Percentiles rank a stretch among this genome's conserved stretches.
Conservation (phyloP, 805 yeast genomes). For the Saturnispora dispora region DNA sequence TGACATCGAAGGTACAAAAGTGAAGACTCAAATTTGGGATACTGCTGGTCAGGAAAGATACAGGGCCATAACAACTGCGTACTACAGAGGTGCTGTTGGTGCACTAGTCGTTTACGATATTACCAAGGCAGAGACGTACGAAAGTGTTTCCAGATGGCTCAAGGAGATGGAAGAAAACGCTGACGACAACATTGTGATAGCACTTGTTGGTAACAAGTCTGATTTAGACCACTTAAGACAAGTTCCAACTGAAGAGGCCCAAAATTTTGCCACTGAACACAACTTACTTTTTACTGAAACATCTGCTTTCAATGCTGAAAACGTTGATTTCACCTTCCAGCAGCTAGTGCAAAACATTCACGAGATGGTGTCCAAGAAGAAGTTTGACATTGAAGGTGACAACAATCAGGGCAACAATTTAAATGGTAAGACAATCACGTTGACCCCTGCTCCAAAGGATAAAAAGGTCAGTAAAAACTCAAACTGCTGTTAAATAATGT, state of each 20-base stretch:
- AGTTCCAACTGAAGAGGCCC: constrained; percentile 96
- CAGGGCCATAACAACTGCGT: constrained; percentile 95
- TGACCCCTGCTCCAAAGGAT: constrained; percentile 89
- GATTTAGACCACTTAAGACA: constrained; percentile 91
- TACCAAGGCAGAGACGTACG: constrained; percentile 81
- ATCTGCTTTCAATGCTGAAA: constrained; percentile 86
- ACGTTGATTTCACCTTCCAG: constrained; percentile 90
- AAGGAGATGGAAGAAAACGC: constrained; percentile 88
- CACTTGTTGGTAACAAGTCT: constrained; percentile 84
- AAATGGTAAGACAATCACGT: constrained; percentile 83
- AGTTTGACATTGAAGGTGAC: constrained; percentile 75
- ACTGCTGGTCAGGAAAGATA: constrained; percentile 99
- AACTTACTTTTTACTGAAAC: constrained; percentile 91
- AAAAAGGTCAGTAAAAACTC: constrained; percentile 48
- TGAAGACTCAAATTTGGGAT: constrained; percentile 94
- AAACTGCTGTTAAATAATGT: constrained; percentile 52
- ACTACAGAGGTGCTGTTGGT: constrained; percentile 97
- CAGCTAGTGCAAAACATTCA: constrained; percentile 88
- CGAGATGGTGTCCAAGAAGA: constrained; percentile 90
- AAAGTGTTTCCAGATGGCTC: constrained; percentile 79
- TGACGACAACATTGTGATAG: constrained; percentile 90
- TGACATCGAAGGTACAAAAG: constrained; percentile 73
- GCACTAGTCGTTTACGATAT: constrained; percentile 94
- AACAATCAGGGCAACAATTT: constrained; percentile 25
- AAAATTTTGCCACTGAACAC: constrained; percentile 87